Percentiles rank a stretch among this genome's conserved stretches.
Conservation (phyloP, 805 yeast species). For the Wickerhamomyces alni region DNA sequence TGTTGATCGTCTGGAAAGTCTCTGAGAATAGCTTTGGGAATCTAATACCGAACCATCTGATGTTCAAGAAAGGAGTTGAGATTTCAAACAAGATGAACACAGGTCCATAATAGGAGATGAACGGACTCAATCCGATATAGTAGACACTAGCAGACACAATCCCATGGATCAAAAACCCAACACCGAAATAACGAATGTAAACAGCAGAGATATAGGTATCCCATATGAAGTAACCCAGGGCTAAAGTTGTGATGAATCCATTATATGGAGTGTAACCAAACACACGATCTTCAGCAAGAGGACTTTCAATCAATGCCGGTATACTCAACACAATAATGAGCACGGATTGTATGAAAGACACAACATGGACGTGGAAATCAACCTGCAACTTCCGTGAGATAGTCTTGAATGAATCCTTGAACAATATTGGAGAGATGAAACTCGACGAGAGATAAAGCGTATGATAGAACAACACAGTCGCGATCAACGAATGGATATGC, state of each 20-base stretch:
- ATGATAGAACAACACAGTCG: slow-evolving; percentile 25
- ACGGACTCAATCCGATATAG: slow-evolving; percentile 54
- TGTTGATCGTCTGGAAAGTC: slow-evolving; percentile 51
- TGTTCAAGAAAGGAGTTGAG: slow-evolving; percentile 81
- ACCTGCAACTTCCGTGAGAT: slow-evolving; percentile 40
- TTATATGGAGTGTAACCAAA: slow-evolving; percentile 64
- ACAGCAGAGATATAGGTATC: slow-evolving; percentile 57
- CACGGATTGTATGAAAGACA: slow-evolving; percentile 77
- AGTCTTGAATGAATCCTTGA: slow-evolving; percentile 16
- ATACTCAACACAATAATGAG: slow-evolving; percentile 50
- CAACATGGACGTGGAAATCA: slow-evolving; percentile 82
- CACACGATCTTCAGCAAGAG: slow-evolving; percentile 41
- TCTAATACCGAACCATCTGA: slow-evolving; percentile 76
- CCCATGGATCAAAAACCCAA: slow-evolving; percentile 73
- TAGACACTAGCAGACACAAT: slow-evolving; percentile 67
- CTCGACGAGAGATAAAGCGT: slow-evolving; percentile 19
- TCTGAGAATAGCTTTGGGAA: slow-evolving; percentile 58
- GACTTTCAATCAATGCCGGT: slow-evolving; percentile 57
- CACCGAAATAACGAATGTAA: slow-evolving; percentile 57
- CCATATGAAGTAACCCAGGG: slow-evolving; percentile 84
- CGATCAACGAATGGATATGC: slow-evolving; percentile 29
- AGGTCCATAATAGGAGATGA: slow-evolving; percentile 66
- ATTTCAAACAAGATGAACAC: slow-evolving; percentile 72
- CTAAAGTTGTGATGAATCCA: slow-evolving; percentile 57
- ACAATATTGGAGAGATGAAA: slow-evolving; percentile 17